Evolutionary conservation across 2,329 filamentous ascomycete genomes (phyloP), one percentile per base, ranked within the genome.

Genomic region (Epichloe brachyelytri): DNA sequence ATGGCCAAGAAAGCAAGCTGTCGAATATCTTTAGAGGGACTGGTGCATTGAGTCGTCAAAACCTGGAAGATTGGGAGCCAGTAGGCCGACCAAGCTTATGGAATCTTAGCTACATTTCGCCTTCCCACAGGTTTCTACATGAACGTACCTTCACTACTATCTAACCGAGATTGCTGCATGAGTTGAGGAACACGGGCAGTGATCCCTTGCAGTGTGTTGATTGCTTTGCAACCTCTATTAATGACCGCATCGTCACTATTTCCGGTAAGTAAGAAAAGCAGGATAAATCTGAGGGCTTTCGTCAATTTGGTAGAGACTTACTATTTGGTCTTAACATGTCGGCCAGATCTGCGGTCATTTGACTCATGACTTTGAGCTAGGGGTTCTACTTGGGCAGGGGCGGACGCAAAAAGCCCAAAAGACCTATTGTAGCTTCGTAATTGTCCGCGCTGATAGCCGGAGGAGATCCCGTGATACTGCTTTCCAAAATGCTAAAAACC

Each of bases 1-100:
- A 98, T 74, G 10, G 84, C 88, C 7, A 85, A 82, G 59, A 97
- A 88, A 1, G 93, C 88, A 61, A 94, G 79, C 60, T 95, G 86
- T 3, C 93, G 83, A 53, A 98, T 88, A 60, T 96, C 90, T 50
- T 91, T 85, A 62, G 89, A 96, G 0, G 90, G 89, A 63, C 97
- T 98, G 50, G 88, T 87, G 68, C 90, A 96, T 68, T 98, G 93
- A 4, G 81, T 82, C 3, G 86, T 93, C 17, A 98, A 72, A 5
- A 88, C 86, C 58, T 88, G 82, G 68, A 98, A 93, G 26, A 98
- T 89, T 2, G 91, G 93, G 14, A 90, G 83, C 93, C 93, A 98
- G 66, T 98, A 98, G 8, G 93, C 88, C 48, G 88, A 89, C 93
- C 93, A 98, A 14, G 93, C 93, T 86, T 56, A 11, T 3, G 8